These are phyloP conservation scores for Smallanthus sonchifolius DNA, from an alignment of 129 eudicot genomes.

Conservation along the genomic window DNA sequence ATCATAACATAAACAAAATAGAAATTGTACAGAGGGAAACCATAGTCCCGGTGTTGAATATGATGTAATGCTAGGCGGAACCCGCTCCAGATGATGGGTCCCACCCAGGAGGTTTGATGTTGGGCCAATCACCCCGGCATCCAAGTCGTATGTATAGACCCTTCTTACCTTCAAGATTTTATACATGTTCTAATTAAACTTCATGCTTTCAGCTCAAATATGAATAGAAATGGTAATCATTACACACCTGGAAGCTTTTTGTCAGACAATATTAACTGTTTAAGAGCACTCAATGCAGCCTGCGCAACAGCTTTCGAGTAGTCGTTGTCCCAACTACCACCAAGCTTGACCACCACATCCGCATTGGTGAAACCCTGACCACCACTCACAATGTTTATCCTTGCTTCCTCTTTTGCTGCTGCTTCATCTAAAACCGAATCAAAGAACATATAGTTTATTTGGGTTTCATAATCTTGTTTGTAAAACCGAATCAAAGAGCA, in stretches of 20 bases:
- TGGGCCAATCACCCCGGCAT: conserved; percentile 98
- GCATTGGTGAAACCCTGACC: conserved; percentile 72
- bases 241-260: conserved; percentile 77
- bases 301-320: conserved; percentile 85
- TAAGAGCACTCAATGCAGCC: conserved; percentile 85
- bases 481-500: neutral
- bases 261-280: conserved; percentile 69
- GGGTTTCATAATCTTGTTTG: neutral
- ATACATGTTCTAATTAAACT: neutral
- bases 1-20: neutral
- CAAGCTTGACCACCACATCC: conserved; percentile 89
- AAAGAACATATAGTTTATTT: conserved; percentile 3
- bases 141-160: conserved; percentile 86
- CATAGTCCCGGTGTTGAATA: neutral
- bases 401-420: conserved; percentile 82
- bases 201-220: neutral
- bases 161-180: conserved; percentile 63
- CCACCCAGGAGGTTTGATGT: conserved; percentile 93
- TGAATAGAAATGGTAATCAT: neutral
- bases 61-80: conserved; percentile 4
- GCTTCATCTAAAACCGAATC: conserved; percentile 57
- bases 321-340: conserved; percentile 75
- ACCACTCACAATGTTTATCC: conserved; percentile 46
- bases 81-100: conserved; percentile 56
- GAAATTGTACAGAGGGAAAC: neutral